phyloP scores from a whole-genome alignment of 176 grass and related monocot genomes.

The Eragrostis curvula region DNA sequence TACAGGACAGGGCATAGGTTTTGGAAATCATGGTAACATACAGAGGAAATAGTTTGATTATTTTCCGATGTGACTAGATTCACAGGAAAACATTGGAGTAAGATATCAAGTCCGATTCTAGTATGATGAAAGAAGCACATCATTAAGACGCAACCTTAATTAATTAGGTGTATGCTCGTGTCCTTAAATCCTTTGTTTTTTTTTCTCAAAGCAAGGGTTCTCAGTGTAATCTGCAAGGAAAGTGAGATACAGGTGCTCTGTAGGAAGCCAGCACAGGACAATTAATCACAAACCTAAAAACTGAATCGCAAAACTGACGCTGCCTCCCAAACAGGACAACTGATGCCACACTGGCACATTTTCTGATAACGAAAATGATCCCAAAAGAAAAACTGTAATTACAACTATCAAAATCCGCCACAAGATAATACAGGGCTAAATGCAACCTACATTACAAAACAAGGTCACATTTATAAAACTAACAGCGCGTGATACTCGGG shows the following conservation, averaged over 20 bases:
- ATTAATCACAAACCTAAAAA: conserved; percentile 11
- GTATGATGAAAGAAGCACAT: not conserved
- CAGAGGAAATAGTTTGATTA: not conserved
- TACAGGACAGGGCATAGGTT: not conserved
- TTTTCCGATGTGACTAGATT: not conserved
- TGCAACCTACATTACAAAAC: not conserved
- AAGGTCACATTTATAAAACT: no score
- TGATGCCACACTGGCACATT: not conserved
- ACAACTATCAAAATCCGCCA: not conserved
- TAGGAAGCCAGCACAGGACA: conserved; percentile 9
- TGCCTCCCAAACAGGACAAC: not conserved
- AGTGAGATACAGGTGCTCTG: not conserved
- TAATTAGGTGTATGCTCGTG: not conserved
- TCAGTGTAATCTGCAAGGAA: not conserved
- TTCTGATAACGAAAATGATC: not conserved
- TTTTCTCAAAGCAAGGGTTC: not conserved
- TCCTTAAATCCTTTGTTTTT: not conserved
- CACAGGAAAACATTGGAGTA: not conserved
- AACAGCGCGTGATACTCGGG: not conserved
- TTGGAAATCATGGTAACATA: not conserved
- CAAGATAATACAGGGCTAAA: not conserved
- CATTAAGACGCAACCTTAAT: not conserved
- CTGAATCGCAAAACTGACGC: not conserved
- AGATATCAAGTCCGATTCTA: not conserved
- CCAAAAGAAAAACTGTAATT: not conserved